These are phyloP conservation scores for Esteya vermicola DNA, from an alignment of 2,329 filamentous ascomycete genomes.

Conservation along the genomic window DNA sequence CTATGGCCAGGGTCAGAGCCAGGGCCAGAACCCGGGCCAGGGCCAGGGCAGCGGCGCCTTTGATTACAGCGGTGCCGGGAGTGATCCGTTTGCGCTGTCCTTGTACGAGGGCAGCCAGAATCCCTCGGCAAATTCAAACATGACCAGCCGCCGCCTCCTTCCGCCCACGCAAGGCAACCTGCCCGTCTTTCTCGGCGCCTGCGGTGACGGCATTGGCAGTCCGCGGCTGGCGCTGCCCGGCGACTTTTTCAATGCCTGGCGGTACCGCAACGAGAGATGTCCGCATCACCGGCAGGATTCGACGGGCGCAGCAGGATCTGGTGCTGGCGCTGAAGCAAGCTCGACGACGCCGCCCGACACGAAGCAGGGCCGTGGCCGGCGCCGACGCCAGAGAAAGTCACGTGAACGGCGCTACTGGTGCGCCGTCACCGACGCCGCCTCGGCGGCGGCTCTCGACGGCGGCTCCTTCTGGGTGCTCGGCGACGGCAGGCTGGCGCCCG, in stretches of 20 bases:
- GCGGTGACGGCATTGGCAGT: conserved; percentile 8
- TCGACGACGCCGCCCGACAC: too few species aligned
- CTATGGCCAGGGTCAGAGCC: not conserved
- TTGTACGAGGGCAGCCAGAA: too few species aligned
- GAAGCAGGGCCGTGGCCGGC: too few species aligned
- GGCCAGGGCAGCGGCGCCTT: too few species aligned
- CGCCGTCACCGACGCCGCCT: conserved; percentile 15
- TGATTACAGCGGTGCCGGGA: too few species aligned
- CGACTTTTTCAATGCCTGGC: conserved; percentile 27
- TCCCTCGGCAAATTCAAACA: too few species aligned
- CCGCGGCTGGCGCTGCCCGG: conserved; percentile 27
- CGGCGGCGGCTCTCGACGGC: conserved; percentile 6
- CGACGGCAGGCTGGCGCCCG: conserved; percentile 15
- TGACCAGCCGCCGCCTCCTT: too few species aligned
- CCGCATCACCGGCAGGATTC: conserved; percentile 4
- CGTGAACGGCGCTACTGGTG: conserved; percentile 18
- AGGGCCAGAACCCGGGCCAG: not conserved
- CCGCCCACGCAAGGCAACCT: not conserved
- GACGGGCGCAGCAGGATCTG: not conserved
- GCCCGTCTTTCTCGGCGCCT: conserved; percentile 5
- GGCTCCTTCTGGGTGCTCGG: conserved; percentile 15
- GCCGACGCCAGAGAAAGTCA: not conserved
- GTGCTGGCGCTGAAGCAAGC: not conserved
- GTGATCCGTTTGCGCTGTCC: too few species aligned
- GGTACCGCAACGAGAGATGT: conserved; percentile 14